phyloP scores from a whole-genome alignment of 768 basidiomycete genomes.

The Mycena albidolilacea region DNA sequence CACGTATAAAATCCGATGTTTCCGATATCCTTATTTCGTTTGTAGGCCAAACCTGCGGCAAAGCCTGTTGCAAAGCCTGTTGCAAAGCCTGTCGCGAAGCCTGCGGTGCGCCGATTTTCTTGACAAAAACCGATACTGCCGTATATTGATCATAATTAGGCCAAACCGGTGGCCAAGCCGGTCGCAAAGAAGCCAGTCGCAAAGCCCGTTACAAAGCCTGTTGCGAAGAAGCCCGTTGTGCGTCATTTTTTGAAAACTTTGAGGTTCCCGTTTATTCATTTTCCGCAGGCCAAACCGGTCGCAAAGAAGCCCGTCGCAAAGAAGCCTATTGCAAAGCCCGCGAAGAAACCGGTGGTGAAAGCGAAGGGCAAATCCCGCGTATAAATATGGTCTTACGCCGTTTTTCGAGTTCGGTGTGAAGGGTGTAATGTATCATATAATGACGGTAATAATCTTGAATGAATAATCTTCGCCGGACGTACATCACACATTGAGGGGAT shows the following conservation, averaged over 20 bases:
- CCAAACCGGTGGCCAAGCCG: not conserved
- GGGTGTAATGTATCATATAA: not conserved
- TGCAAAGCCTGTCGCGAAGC: conserved; percentile 4
- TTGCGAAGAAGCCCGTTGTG: not conserved
- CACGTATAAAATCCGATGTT: not conserved
- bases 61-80: not conserved
- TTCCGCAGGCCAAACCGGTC: too few species aligned
- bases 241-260: too few species aligned
- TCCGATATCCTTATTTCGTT: not conserved
- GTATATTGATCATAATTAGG: not conserved
- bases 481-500: too few species aligned
- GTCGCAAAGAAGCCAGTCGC: not conserved
- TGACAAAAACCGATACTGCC: not conserved
- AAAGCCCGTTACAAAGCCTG: not conserved
- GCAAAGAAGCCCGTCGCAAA: not conserved
- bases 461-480: too few species aligned
- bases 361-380: not conserved
- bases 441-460: too few species aligned
- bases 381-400: not conserved
- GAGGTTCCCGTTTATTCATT: too few species aligned
- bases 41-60: not conserved
- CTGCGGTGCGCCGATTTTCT: not conserved
- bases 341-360: not conserved
- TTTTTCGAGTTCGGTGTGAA: not conserved
- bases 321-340: not conserved